These are phyloP conservation scores for Fabrea salina DNA, from an alignment of 169 alveolate species.

Conservation along the genomic window DNA sequence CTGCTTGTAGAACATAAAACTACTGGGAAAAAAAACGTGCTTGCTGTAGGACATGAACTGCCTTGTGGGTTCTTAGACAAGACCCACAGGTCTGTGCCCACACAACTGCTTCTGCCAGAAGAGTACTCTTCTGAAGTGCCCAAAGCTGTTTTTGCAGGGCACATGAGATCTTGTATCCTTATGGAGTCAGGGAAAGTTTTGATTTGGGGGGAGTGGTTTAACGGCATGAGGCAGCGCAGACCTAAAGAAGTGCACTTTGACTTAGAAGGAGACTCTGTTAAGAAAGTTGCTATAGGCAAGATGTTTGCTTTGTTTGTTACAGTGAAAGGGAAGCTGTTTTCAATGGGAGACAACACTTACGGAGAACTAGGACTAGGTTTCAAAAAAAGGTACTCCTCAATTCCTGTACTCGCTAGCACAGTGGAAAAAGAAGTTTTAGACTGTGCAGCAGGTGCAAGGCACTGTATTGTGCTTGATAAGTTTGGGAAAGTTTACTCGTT, in stretches of 20 bases:
- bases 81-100: constrained; percentile 10
- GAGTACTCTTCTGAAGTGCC: not conserved
- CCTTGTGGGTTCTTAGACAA: constrained; percentile 29
- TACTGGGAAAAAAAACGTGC: not conserved
- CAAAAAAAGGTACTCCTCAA: not conserved
- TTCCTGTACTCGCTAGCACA: not conserved
- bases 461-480: not conserved
- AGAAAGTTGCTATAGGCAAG: constrained; percentile 23
- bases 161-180: constrained; percentile 17
- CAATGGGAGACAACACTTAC: constrained; percentile 36
- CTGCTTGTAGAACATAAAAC: not conserved
- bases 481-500: constrained; percentile 20
- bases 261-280: not conserved
- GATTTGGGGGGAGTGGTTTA: constrained; percentile 35
- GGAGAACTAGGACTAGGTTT: constrained; percentile 29
- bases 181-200: not conserved
- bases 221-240: constrained; percentile 18
- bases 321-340: constrained; percentile 19
- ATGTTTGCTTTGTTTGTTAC: not conserved
- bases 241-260: not conserved
- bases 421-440: not conserved
- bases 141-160: constrained; percentile 11
- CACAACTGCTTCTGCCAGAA: not conserved
- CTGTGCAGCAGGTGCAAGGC: constrained; percentile 34
- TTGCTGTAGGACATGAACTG: constrained; percentile 32